phyloP scores from a whole-genome alignment of 2,329 filamentous ascomycete species.

The Pseudocercospora pini-densiflorae region DNA sequence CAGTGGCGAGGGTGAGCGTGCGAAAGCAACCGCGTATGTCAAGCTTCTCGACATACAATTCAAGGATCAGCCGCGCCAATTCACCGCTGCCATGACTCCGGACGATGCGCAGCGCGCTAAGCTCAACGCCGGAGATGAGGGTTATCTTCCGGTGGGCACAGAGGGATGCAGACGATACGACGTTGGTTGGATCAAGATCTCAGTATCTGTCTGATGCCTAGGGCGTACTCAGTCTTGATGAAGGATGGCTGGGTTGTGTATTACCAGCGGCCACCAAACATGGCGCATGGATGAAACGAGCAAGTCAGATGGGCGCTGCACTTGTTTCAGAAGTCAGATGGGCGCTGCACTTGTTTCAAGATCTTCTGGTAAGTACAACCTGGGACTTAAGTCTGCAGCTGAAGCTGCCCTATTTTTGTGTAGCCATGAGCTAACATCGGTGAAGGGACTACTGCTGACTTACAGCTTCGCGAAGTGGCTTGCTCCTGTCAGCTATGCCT shows the following conservation, averaged over 20 bases:
- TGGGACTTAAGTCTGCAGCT: too few relatives aligned
- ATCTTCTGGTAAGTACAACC: too few relatives aligned
- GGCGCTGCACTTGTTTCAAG: too few relatives aligned
- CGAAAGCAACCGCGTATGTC: constrained; percentile 5
- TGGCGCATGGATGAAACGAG: neutral
- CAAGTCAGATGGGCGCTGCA: too few relatives aligned
- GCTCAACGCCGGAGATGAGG: neutral
- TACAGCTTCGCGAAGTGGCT: too few relatives aligned
- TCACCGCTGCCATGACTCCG: too few relatives aligned
- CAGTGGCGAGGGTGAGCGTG: neutral
- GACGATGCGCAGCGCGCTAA: too few relatives aligned
- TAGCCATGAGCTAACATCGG: too few relatives aligned
- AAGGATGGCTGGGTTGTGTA: neutral
- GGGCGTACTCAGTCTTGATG: neutral
- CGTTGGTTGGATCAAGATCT: constrained; percentile 9
- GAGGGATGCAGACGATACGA: constrained; percentile 13
- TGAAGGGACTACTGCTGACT: too few relatives aligned
- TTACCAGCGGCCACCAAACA: constrained; percentile 1
- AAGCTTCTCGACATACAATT: constrained; percentile 7
- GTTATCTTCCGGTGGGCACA: neutral
- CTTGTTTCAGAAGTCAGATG: neutral
- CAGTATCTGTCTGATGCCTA: neutral
- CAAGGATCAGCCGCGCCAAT: too few relatives aligned
- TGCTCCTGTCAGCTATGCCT: too few relatives aligned
- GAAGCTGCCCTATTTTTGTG: too few relatives aligned